Percentiles rank a stretch among this genome's conserved stretches.
Evolutionary conservation across 495 filamentous ascomycete species (phyloP).

Genomic region (Neurospora hispaniola): DNA sequence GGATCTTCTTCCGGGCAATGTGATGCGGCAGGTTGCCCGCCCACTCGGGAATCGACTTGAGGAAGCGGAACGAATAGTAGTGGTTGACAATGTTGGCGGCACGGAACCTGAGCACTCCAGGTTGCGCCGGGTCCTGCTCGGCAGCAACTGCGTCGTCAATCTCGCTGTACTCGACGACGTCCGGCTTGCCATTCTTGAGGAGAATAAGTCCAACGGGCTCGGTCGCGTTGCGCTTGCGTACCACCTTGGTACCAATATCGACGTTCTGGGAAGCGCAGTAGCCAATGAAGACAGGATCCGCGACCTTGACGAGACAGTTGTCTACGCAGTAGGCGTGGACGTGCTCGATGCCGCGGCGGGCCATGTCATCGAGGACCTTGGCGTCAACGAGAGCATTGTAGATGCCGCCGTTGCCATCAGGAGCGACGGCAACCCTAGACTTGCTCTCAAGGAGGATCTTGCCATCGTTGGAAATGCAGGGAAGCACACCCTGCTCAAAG

Average conservation of each 20-base stretch:
- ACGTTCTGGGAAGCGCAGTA: conserved; percentile 83
- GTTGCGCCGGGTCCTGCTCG: conserved; percentile 76
- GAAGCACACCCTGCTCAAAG: conserved; percentile 95
- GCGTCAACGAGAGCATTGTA: conserved; percentile 83
- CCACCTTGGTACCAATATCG: conserved; percentile 96
- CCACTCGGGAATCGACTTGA: conserved; percentile 82
- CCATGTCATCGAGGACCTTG: conserved; percentile 80
- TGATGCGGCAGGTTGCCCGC: conserved; percentile 83
- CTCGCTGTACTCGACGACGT: conserved; percentile 98
- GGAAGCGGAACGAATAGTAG: conserved; percentile 93
- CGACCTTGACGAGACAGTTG: conserved; percentile 97
- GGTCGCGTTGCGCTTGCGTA: conserved; percentile 93
- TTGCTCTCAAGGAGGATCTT: conserved; percentile 93
- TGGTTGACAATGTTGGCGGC: conserved; percentile 99
- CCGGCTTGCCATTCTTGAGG: conserved; percentile 88
- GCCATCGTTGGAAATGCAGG: conserved; percentile 94
- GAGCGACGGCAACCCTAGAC: conserved; percentile 86
- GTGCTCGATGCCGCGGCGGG: conserved; percentile 80
- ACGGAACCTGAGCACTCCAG: conserved; percentile 80
- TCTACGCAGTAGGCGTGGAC: conserved; percentile 97
- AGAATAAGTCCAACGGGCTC: conserved; percentile 95
- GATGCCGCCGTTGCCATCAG: conserved; percentile 97
- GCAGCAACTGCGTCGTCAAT: conserved; percentile 76
- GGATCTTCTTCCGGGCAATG: conserved; percentile 97
- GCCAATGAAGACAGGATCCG: conserved; percentile 91